These are phyloP conservation scores for Yamadazyma kitorensis DNA, from an alignment of 805 yeast species.

Conservation along the genomic window DNA sequence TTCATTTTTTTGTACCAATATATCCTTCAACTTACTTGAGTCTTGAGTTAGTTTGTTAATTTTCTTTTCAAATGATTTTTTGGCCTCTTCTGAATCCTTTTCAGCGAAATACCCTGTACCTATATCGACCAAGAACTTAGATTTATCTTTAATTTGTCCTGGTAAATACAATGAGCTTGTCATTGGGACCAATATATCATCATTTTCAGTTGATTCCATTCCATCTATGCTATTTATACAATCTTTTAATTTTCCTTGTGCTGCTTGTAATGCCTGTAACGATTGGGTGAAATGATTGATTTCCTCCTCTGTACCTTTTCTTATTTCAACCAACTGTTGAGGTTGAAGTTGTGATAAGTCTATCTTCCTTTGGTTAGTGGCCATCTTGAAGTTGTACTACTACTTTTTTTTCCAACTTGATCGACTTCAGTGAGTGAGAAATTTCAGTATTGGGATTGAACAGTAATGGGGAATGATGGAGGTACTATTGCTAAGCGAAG, in stretches of 20 bases:
- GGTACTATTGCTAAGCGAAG: conserved; percentile 63
- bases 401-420: not conserved
- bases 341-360: conserved; percentile 72
- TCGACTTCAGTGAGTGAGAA: not conserved
- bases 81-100: conserved; percentile 65
- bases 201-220: conserved; percentile 39
- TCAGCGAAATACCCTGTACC: conserved; percentile 97
- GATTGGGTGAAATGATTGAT: conserved; percentile 83
- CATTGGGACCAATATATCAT: conserved; percentile 75
- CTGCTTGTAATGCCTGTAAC: conserved; percentile 76
- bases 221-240: conserved; percentile 69
- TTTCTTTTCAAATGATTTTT: conserved; percentile 68
- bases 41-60: conserved; percentile 71
- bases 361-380: conserved; percentile 29
- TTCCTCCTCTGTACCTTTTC: conserved; percentile 81
- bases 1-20: conserved; percentile 72
- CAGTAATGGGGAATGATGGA: conserved; percentile 56
- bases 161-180: conserved; percentile 89
- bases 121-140: conserved; percentile 82
- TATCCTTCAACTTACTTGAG: conserved; percentile 65
- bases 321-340: conserved; percentile 81
- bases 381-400: conserved; percentile 4
- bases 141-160: conserved; percentile 64
- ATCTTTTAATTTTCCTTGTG: conserved; percentile 77
- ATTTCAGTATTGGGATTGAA: not conserved